Evolutionary conservation across 2,329 filamentous ascomycete species (phyloP).

Genomic region (Aspergillus texensis): DNA sequence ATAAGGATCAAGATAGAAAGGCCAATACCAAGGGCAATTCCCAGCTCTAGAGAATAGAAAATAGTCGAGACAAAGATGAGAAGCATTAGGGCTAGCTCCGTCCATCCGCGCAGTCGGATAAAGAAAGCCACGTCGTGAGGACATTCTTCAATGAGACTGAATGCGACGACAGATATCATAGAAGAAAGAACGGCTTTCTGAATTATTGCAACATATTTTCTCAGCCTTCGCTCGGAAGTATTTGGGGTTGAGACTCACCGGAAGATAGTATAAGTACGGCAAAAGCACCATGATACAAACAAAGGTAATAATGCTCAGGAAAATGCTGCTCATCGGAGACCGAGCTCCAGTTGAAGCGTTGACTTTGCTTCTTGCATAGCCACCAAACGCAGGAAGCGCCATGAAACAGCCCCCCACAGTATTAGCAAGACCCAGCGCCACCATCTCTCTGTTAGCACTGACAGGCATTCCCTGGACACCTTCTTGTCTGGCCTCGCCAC

Average conservation of each 20-base stretch:
- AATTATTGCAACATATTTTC: background rate
- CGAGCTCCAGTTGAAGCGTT: constrained; percentile 89
- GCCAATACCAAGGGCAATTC: constrained; percentile 91
- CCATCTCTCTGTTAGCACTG: constrained; percentile 89
- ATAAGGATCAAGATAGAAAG: constrained; percentile 88
- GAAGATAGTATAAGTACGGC: constrained; percentile 92
- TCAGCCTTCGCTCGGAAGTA: background rate
- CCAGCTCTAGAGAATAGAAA: constrained; percentile 90
- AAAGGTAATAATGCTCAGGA: constrained; percentile 80
- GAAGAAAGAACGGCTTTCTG: constrained; percentile 91
- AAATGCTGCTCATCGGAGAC: constrained; percentile 90
- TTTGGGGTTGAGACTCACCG: constrained; percentile 61
- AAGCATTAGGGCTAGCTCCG: constrained; percentile 82
- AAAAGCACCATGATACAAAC: constrained; percentile 79
- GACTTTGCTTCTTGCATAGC: constrained; percentile 94
- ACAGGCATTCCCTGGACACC: constrained; percentile 78
- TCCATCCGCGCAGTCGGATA: constrained; percentile 79
- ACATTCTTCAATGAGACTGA: constrained; percentile 91
- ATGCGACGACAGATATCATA: constrained; percentile 95
- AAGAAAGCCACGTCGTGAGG: constrained; percentile 93
- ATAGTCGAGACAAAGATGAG: constrained; percentile 90
- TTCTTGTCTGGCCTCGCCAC: constrained; percentile 58
- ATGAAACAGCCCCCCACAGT: constrained; percentile 90
- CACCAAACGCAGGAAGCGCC: constrained; percentile 90
- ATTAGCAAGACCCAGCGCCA: constrained; percentile 88